Percentiles rank a stretch among this genome's conserved stretches.
Conservation (phyloP, 1,284 basidiomycete genomes). For the Puccinia hordei region DNA sequence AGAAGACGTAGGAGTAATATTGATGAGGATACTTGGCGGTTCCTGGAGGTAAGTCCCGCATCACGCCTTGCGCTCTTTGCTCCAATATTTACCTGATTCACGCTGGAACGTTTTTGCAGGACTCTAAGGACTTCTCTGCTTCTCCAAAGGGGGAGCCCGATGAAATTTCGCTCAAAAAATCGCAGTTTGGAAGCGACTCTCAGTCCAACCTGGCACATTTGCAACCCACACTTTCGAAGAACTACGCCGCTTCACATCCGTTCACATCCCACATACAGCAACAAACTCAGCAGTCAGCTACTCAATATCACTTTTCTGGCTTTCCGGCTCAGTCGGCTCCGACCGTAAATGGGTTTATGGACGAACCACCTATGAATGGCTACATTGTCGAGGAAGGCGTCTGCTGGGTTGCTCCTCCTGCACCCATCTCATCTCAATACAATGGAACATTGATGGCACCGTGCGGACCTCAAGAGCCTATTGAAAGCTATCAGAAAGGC, state of each 20-base stretch:
- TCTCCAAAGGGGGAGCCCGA: neutral
- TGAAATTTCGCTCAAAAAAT: neutral
- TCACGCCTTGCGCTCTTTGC: neutral
- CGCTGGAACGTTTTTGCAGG: neutral
- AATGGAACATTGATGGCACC: constrained; percentile 4
- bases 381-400: neutral
- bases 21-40: constrained; percentile 36
- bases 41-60: constrained; percentile 4
- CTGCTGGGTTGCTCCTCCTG: constrained; percentile 7
- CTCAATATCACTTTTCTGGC: neutral
- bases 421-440: neutral
- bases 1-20: constrained; percentile 4
- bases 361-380: constrained; percentile 10
- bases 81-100: neutral
- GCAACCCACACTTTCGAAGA: constrained; percentile 11
- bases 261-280: constrained; percentile 28
- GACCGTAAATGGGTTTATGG: neutral
- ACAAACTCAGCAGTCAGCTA: neutral
- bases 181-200: constrained; percentile 5
- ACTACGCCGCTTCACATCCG: neutral
- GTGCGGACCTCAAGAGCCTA: neutral
- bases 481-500: constrained; percentile 8
- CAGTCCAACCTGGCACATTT: constrained; percentile 9
- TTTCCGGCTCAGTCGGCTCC: neutral
- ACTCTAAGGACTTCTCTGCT: neutral